Evolutionary conservation across 768 basidiomycete species (phyloP).

Genomic region (Amanita jacksonii): DNA sequence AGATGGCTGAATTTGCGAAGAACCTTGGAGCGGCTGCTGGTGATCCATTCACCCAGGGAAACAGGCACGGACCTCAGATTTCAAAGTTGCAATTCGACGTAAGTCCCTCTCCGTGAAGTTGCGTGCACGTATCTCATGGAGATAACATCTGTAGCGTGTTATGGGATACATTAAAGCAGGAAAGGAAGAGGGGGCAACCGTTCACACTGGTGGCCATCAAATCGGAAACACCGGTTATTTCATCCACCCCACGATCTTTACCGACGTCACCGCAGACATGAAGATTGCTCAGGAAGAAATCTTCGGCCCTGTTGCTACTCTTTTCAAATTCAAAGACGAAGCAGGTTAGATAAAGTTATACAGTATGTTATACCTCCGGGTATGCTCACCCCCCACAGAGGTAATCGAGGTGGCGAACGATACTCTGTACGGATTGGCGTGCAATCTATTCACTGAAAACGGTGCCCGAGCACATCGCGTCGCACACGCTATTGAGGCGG

Average conservation of each 20-base stretch:
- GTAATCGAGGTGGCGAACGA: slow-evolving; percentile 45
- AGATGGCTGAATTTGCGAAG: slow-evolving; percentile 42
- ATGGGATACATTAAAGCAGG: too few relatives aligned
- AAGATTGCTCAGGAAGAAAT: slow-evolving; percentile 5
- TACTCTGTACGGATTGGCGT: slow-evolving; percentile 67
- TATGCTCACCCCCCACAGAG: neutral
- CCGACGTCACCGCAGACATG: neutral
- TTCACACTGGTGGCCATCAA: too few relatives aligned
- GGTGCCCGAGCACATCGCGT: slow-evolving; percentile 64
- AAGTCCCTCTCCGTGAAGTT: slow-evolving; percentile 21
- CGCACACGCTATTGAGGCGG: slow-evolving; percentile 70
- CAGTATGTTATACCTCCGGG: neutral
- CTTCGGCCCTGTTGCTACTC: slow-evolving; percentile 2
- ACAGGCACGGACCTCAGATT: slow-evolving; percentile 66
- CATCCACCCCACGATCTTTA: neutral
- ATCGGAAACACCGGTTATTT: too few relatives aligned
- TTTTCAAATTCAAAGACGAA: slow-evolving; percentile 4
- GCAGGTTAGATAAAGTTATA: slow-evolving; percentile 3
- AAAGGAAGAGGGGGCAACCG: too few relatives aligned
- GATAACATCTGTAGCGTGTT: slow-evolving; percentile 46
- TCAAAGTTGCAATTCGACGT: slow-evolving; percentile 63
- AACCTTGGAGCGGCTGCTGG: slow-evolving; percentile 39
- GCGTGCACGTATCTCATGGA: neutral
- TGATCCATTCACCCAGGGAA: slow-evolving; percentile 50
- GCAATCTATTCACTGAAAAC: slow-evolving; percentile 78